These are phyloP conservation scores for Strobilomyces dryophilus DNA, from an alignment of 768 basidiomycete species.

Conservation along the genomic window DNA sequence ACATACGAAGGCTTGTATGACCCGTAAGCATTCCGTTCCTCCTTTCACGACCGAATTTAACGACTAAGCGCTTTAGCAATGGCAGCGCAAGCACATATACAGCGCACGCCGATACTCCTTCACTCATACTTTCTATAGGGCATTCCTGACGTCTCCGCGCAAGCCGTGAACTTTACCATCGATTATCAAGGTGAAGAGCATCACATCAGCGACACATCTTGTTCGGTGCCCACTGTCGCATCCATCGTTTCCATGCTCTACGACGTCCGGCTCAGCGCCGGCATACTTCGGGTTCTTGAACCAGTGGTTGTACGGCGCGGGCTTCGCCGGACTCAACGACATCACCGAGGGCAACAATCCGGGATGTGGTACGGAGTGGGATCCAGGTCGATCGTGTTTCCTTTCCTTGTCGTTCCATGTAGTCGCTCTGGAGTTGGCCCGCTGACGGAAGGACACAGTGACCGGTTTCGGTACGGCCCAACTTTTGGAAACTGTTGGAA, in stretches of 20 bases:
- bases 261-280: constrained; percentile 48
- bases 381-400: constrained; percentile 41
- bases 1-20: constrained; percentile 61
- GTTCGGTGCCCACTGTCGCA: constrained; percentile 60
- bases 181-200: constrained; percentile 36
- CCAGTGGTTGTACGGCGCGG: constrained; percentile 49
- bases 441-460: constrained; percentile 28
- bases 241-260: constrained; percentile 63
- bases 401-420: too few relatives aligned
- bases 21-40: constrained; percentile 29
- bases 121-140: constrained; percentile 29
- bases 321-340: constrained; percentile 44
- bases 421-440: too few relatives aligned
- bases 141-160: constrained; percentile 66
- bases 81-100: constrained; percentile 45
- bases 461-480: constrained; percentile 55
- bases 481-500: constrained; percentile 43
- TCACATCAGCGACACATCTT: constrained; percentile 61
- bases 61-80: constrained; percentile 24
- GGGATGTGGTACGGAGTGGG: constrained; percentile 62
- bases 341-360: constrained; percentile 54
- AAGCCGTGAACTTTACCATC: constrained; percentile 46
- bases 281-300: constrained; percentile 62
- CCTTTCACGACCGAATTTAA: background rate
- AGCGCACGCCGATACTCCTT: background rate